These are phyloP conservation scores for Kalmusia sp. DNA, from an alignment of 2,329 filamentous ascomycete species.

Conservation along the genomic window DNA sequence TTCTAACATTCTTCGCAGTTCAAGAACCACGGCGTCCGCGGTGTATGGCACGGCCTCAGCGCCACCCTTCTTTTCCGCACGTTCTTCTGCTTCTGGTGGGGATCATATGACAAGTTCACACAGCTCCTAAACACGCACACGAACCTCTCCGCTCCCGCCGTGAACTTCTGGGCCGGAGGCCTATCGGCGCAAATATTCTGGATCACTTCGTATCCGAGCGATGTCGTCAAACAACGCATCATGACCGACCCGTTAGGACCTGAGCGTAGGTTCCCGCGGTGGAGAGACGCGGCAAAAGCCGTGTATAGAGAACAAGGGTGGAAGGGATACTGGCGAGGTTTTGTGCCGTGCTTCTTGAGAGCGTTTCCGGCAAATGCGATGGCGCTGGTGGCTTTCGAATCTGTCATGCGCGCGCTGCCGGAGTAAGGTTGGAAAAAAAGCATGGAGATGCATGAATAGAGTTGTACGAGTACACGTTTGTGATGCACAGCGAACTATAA, in stretches of 20 bases:
- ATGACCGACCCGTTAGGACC: conserved; percentile 90
- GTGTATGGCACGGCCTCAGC: conserved; percentile 83
- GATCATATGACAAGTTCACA: conserved; percentile 87
- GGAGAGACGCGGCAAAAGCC: conserved; percentile 79
- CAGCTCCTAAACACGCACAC: conserved; percentile 72
- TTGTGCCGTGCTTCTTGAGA: conserved; percentile 89
- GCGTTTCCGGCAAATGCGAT: conserved; percentile 97
- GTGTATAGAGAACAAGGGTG: conserved; percentile 79
- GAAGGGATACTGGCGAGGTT: conserved; percentile 89
- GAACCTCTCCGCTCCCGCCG: conserved; percentile 72
- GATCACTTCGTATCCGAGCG: conserved; percentile 88
- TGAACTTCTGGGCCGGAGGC: conserved; percentile 98
- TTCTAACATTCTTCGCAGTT: conserved; percentile 42
- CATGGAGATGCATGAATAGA: background rate
- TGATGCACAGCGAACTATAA: background rate
- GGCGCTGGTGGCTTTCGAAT: conserved; percentile 92
- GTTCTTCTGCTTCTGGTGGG: conserved; percentile 99
- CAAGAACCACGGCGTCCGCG: conserved; percentile 72
- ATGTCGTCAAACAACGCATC: conserved; percentile 94
- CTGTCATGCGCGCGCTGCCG: conserved; percentile 72
- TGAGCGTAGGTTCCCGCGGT: conserved; percentile 69
- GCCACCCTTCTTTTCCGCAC: conserved; percentile 88
- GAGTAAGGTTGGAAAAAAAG: conserved; percentile 30
- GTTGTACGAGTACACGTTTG: background rate
- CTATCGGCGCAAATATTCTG: conserved; percentile 94